A percentile compares a stretch with the other conserved stretches of the same genome.
Evolutionary conservation across 345 rosid genomes (phyloP).

Genomic region (Microthlaspi erraticum): DNA sequence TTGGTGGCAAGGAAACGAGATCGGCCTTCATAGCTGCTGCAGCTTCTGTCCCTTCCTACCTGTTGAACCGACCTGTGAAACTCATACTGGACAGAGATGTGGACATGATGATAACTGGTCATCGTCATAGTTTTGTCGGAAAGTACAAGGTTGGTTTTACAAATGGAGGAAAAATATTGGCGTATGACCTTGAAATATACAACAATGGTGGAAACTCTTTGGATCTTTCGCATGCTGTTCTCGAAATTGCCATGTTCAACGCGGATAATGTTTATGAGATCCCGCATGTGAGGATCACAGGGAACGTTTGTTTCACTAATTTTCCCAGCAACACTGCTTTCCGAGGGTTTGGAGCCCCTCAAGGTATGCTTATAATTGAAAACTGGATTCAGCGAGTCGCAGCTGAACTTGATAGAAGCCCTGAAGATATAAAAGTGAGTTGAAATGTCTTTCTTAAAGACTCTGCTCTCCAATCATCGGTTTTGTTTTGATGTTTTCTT

Average conservation of each 20-base stretch:
- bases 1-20: constrained; percentile 99
- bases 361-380: constrained; percentile 93
- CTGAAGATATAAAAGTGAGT: constrained; percentile 82
- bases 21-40: constrained; percentile 82
- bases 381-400: constrained; percentile 95
- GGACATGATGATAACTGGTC: constrained; percentile 95
- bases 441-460: constrained; percentile 25
- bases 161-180: constrained; percentile 78
- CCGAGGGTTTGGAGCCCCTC: constrained; percentile 97
- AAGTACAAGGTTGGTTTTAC: constrained; percentile 97
- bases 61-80: constrained; percentile 83
- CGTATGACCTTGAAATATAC: constrained; percentile 83
- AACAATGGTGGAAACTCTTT: constrained; percentile 93
- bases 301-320: constrained; percentile 87
- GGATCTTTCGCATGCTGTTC: constrained; percentile 77
- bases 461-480: constrained; percentile 7
- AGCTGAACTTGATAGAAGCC: constrained; percentile 68
- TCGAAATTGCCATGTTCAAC: constrained; percentile 90
- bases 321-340: constrained; percentile 93
- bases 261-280: constrained; percentile 93
- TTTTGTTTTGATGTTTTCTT: constrained; percentile 13
- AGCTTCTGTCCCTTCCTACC: constrained; percentile 84
- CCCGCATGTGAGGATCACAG: constrained; percentile 75
- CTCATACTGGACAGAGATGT: constrained; percentile 82
- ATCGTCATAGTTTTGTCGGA: constrained; percentile 95